phyloP scores from a whole-genome alignment of 2,329 filamentous ascomycete genomes.

The Pseudodiploospora longispora region DNA sequence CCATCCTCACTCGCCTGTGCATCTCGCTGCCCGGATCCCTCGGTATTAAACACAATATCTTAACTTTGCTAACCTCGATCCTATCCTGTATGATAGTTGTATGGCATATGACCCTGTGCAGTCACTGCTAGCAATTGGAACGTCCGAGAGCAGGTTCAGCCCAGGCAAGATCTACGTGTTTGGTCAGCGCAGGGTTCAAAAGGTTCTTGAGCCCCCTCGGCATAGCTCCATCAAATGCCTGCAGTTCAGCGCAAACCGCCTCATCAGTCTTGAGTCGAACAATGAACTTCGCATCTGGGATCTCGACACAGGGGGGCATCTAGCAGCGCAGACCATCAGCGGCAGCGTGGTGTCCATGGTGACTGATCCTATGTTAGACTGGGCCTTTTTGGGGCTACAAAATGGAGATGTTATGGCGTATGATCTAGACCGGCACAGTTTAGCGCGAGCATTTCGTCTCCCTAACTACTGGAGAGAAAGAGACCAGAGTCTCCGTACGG shows the following conservation, averaged over 20 bases:
- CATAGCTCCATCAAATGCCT: constrained; percentile 68
- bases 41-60: background rate
- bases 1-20: constrained; percentile 10
- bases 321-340: constrained; percentile 66
- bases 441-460: constrained; percentile 66
- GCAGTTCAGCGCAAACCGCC: constrained; percentile 78
- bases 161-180: constrained; percentile 83
- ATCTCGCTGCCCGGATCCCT: background rate
- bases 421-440: constrained; percentile 73
- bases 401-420: constrained; percentile 86
- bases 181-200: constrained; percentile 72
- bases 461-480: constrained; percentile 78
- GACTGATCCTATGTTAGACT: constrained; percentile 87
- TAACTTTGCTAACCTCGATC: constrained; percentile 12
- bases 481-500: constrained; percentile 55
- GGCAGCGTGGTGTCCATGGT: constrained; percentile 66
- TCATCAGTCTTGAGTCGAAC: constrained; percentile 76
- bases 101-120: constrained; percentile 91
- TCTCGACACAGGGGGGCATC: constrained; percentile 57
- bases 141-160: constrained; percentile 77
- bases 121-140: constrained; percentile 86
- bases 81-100: constrained; percentile 40
- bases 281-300: constrained; percentile 84
- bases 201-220: constrained; percentile 61
- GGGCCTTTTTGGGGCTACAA: constrained; percentile 77